A percentile compares a stretch with the other conserved stretches of the same genome.
Evolutionary conservation across 257 asterid species (phyloP).

Genomic region (Phtheirospermum japonicum): DNA sequence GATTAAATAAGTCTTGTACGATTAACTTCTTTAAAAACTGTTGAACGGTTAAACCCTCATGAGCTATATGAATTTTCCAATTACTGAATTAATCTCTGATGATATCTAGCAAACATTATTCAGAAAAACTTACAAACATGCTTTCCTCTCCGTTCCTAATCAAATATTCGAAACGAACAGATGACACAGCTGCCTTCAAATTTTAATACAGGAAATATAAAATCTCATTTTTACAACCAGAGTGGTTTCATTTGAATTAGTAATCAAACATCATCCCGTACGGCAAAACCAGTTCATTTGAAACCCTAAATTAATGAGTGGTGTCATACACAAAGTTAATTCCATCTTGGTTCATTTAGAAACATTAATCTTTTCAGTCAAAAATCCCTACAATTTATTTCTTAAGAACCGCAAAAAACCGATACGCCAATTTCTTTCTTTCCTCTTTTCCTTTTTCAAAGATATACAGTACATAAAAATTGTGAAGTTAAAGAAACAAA

Average conservation of each 20-base stretch:
- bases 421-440: not conserved
- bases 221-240: not conserved
- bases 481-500: not conserved
- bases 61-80: not conserved
- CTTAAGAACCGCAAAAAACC: not conserved
- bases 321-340: too few relatives aligned
- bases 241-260: not conserved
- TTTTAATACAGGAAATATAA: not conserved
- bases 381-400: not conserved
- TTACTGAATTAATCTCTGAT: not conserved
- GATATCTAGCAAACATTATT: not conserved
- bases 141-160: not conserved
- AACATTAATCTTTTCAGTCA: not conserved
- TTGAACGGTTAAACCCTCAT: not conserved
- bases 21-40: not conserved
- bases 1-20: not conserved
- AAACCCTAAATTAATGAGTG: slow-evolving; percentile 12
- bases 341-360: not conserved
- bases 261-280: not conserved
- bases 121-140: not conserved
- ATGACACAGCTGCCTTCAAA: not conserved
- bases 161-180: not conserved
- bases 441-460: too few relatives aligned
- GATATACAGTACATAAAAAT: too few relatives aligned
- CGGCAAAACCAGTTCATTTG: not conserved